Evolutionary conservation across 2,329 filamentous ascomycete species (phyloP), one percentile per base, ranked within the genome.

Genomic region (Hypocreales sp.): DNA sequence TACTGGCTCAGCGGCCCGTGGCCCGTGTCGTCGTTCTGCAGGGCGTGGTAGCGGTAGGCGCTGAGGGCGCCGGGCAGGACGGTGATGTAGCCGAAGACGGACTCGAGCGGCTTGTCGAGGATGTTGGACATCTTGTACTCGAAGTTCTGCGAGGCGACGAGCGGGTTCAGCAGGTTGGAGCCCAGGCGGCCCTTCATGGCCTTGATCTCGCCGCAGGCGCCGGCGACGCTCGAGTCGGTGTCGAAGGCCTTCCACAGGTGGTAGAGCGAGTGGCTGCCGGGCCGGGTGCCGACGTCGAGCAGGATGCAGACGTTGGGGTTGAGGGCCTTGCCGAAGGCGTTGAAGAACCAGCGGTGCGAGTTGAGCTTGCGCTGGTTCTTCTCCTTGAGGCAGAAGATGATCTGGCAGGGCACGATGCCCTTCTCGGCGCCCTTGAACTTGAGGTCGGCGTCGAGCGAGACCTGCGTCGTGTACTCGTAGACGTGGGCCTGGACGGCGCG

Each of bases 101-200:
- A 93, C 51, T 98, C 90, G 3, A 98, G 61, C 1, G 90, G 90
- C 53, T 98, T 98, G 50, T 98, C 90, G 15, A 98, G 64, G 43
- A 98, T 98, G 44, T 98, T 98, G 22, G 84, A 93, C 83, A 98
- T 94, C 55, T 98, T 98, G 63, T 98, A 98, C 60, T 98, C 90
- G 40, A 98, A 98, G 50, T 98, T 98, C 45, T 98, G 90, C 24
- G 84, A 92, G 0, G 90, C 90, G 11, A 98, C 87, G 5, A 98
- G 64, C 0, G 90, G 90, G 44, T 98, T 98, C 24, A 98, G 60
- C 11, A 98, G 64, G 35, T 87, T 83, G 5, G 73, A 60, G 46
- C 83, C 86, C 15, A 69, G 74, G 39, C 77, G 82, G 7, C 90
- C 90, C 51, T 94, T 92, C 56, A 92, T 92, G 1, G 90, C 90